Base-by-base conservation (phyloP, 2,329 filamentous ascomycete species). In the Drechslerella dactyloides region DNA sequence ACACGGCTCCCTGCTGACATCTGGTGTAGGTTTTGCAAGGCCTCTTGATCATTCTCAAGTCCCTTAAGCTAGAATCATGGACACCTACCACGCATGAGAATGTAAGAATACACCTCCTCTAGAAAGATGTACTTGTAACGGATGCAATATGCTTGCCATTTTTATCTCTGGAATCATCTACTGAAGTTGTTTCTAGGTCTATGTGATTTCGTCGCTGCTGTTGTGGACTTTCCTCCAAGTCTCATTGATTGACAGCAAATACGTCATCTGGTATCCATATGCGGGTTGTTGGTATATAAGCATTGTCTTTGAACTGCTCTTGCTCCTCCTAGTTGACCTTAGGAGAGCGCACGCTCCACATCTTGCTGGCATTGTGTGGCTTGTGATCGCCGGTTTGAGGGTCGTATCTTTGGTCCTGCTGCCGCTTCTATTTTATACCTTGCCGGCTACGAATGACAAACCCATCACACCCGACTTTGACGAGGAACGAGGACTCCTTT, bases 151-250 rank as follows among this genome's bases (percentile, higher is more conserved):
- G 8, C 15, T 23, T 19, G 8, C 6, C 21, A 23, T 21, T 2
- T 21, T 48, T 21, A 19, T 4, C 11, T 48, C 19, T 48, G 75
- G 78, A 30, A 78, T 24, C n/a, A 27, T 10, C 33, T 66, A 24
- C 59, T 59, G 21, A 37, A 33, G n/a, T 40, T 2, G 17, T 40
- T 10, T 33, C 59, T 46, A 82, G 82, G 77, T 90, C 60, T 85
- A 86, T 60, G 80, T 85, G 40, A 79, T 90, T 24, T 85, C 87
- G 0, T 88, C 86, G 61, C 81, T 87, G 51, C 79, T 90, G 27
- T 81, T 86, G n/a, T 90, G 88, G 78, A 84, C 85, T 2, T 82
- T 87, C 13, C 82, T 89, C 74, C 80, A 86, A 68, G 81, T 84
- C 44, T 82, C 82, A 19, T 81, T 89, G 13, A 79, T 82, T 1